Base-by-base conservation (phyloP, 345 rosid species). In the Gossypium bickii region DNA sequence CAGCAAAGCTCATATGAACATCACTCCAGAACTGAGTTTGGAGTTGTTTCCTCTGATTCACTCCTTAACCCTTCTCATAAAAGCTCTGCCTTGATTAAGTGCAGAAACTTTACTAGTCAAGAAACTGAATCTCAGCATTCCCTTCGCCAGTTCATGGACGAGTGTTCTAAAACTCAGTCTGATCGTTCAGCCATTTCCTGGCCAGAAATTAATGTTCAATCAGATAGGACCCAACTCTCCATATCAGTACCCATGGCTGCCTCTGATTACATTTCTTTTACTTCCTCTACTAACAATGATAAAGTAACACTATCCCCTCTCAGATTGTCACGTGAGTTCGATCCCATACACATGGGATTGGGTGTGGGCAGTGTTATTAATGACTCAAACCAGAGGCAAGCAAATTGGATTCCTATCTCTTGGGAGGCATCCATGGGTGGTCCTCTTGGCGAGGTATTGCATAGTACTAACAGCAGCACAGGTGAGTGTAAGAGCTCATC, bases 371-470 rank as follows among this genome's bases (percentile, higher is more conserved):
- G 78, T 71, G 73, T 70, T 12, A 70, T 78, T 38, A 76, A 74
- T 53, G 88, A 80, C 64, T 63, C 79, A 5, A 78, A 56, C 77
- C 85, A 78, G 18, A 88, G 81, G 84, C 88, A 83, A 71, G 71
- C 86, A 13, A 85, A 80, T 74, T 84, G 87, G 89, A 80, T 85
- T 29, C 89, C 92, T 11, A 73, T 85, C 72, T 79, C 91, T 4
- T 86, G 92, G 92, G 94, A 83, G 78, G 75, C 79, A 15, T 84
- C 90, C 29, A 67, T 90, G 86, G 91, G 95, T 11, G 95, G 95
- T 20, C 92, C 95, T 9, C 92, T 90, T 22, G 92, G 89, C 5
- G 95, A 90, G 76, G 95, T 88, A 49, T 47, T 90, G 81, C 85
- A 90, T 44, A 84, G 44, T 63, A 82, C 85, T 12, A 84, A 56